Evolutionary conservation across 208 protist genomes (phyloP).

Genomic region (Naegleria fowleri): DNA sequence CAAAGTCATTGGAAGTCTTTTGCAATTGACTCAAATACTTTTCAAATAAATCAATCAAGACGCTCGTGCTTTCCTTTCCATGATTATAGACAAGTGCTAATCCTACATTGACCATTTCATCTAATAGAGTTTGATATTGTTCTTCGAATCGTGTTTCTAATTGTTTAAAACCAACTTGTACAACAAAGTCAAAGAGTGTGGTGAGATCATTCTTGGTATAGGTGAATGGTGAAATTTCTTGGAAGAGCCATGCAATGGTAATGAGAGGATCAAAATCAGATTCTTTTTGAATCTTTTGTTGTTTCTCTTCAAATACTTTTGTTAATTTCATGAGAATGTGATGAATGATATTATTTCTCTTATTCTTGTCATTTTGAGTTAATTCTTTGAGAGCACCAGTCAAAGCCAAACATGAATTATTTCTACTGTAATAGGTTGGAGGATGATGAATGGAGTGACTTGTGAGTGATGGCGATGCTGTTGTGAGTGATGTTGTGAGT

Average conservation of each 20-base stretch:
- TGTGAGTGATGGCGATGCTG: too few relatives aligned
- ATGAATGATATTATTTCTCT: not conserved
- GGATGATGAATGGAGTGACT: not conserved
- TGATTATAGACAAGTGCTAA: not conserved
- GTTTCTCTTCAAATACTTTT: not conserved
- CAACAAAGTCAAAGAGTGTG: not conserved
- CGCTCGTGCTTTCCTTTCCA: not conserved
- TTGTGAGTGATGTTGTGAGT: not conserved
- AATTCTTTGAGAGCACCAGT: not conserved
- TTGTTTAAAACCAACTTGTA: not conserved
- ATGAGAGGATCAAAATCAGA: not conserved
- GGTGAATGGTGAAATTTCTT: not conserved
- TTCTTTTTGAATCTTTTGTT: not conserved
- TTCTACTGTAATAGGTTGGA: not conserved
- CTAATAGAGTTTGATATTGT: not conserved
- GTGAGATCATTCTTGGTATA: not conserved
- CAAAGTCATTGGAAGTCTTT: not conserved
- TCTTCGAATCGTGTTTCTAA: not conserved
- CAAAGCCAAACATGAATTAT: not conserved
- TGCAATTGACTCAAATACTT: not conserved
- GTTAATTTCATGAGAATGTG: not conserved
- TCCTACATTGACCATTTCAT: slow-evolving; percentile 1
- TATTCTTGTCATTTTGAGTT: not conserved
- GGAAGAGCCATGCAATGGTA: not conserved
- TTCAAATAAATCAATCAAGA: not conserved